Evolutionary conservation across 2,329 filamentous ascomycete species (phyloP), one percentile per base, ranked within the genome.

Genomic region (Aspergillus sp.): DNA sequence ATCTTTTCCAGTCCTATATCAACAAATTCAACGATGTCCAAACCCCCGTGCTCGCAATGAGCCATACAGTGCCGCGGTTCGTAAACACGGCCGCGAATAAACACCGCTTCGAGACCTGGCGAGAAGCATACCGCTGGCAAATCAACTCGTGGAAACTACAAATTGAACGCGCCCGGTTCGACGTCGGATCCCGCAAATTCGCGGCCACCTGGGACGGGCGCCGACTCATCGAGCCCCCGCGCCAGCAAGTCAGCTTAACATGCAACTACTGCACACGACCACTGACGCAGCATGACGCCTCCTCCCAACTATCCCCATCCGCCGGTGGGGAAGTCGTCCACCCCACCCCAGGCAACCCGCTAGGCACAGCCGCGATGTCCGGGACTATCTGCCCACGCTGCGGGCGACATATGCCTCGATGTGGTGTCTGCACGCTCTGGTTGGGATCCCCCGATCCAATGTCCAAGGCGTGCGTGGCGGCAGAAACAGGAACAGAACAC

Each of bases 61-160:
- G 82, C 35, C 80, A 84, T 62, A 82, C 83, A 0, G 82, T 83
- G 48, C 85, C 85, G 0, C 77, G 82, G 1, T 86, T 86, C 68
- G 77, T 87, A 59, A 79, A 81, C 62, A 82, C 86, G 60, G 57
- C 66, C 41, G 74, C 81, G 44, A 77, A 80, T 63, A 79, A 84
- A 60, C 61, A 77, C 0, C 81, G 81, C 56, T 86, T 83, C 71
- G 74, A 81, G 47, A 76, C 82, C 61, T 88, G 85, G 85, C 83
- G 83, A 61, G 82, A 86, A 59, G 81, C 80, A 4, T 88, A 88
- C 68, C 81, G 85, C 57, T 74, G 77, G 60, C 80, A 83, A 55
- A 84, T 88, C 73, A 85, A 87, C 64, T 78, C 78, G 8, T 87
- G 84, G 84, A 82, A 83, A 54, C 77, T 85, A 8, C 85, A 86